Percentiles rank a stretch among this genome's conserved stretches.
Conservation (phyloP, 176 grass and related monocot species). For the Cenchrus americanus region DNA sequence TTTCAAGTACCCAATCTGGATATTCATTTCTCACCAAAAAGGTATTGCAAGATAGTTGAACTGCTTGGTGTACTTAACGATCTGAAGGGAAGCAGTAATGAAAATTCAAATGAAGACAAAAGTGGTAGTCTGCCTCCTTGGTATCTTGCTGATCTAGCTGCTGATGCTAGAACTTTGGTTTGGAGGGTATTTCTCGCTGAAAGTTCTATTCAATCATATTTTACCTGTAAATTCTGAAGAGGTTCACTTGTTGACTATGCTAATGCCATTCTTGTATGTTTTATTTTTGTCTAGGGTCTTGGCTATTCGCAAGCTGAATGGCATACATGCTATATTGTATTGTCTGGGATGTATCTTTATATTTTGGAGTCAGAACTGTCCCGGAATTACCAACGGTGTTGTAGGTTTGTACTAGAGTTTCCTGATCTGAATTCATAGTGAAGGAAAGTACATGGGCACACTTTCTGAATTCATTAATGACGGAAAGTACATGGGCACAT, state of each 20-base stretch:
- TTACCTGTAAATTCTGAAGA: background rate
- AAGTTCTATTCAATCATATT: background rate
- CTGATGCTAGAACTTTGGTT: conserved; percentile 91
- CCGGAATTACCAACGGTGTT: conserved; percentile 76
- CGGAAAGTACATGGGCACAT: conserved; percentile 1
- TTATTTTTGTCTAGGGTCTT: conserved; percentile 66
- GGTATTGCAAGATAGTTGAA: conserved; percentile 73
- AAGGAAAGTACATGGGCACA: conserved; percentile 7
- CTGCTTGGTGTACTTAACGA: conserved; percentile 74
- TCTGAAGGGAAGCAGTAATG: conserved; percentile 56
- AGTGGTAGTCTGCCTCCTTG: conserved; percentile 64
- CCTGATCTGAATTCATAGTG: background rate
- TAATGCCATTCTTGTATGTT: conserved; percentile 27
- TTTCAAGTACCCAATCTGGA: conserved; percentile 94
- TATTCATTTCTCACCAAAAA: conserved; percentile 94
- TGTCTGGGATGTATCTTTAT: conserved; percentile 96
- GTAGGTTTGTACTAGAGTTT: conserved; percentile 62
- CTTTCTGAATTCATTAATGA: background rate
- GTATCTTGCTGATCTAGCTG: conserved; percentile 88
- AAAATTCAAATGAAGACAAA: conserved; percentile 43
- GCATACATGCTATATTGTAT: conserved; percentile 83
- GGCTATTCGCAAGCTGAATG: conserved; percentile 93
- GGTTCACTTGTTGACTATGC: background rate
- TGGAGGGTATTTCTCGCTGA: conserved; percentile 74
- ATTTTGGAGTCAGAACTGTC: conserved; percentile 87